Base-by-base conservation (phyloP, 208 protist genomes). In the Leishmania tropica region DNA sequence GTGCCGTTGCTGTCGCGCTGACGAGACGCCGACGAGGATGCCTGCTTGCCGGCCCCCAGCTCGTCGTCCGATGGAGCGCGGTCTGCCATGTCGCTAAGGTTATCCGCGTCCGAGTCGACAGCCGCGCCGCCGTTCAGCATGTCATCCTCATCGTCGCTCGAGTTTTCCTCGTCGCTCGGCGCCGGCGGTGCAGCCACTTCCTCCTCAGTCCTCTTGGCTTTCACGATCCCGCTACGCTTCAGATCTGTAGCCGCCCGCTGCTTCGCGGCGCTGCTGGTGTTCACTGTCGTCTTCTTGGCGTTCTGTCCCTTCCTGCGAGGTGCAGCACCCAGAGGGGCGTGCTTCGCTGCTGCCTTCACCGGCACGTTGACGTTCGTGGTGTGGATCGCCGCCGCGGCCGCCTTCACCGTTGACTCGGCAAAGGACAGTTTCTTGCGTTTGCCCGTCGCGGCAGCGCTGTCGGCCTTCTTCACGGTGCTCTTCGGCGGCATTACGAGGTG, bases 161-260 rank as follows among this genome's bases (percentile, higher is more conserved):
- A 72, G 67, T 76, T 47, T 17, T 88, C 83, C n/a, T 80, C 83
- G 19, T 78, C 54, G 70, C 70, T 74, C 45, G 70, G 45, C 45
- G 13, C 37, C 17, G 40, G 70, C 2, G 11, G 45, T 31, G 21
- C 81, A 54, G 68, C 65, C 24, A 67, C 70, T 3, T 77, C 70
- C 28, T 78, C 81, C 54, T 58, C 60, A 28, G 53, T 37, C 74
- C 84, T 80, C 70, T 79, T 84, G 62, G 89, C 83, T 58, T 85
- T 85, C 56, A 92, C 88, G 31, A 93, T 89, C 47, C 89, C 90
- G 48, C 90, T 87, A 21, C 79, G 79, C 15, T 84, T 85, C 72
- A 68, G 80, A 37, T 73, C 83, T n/a, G 78, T 65, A 45, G 79
- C 78, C 2, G 71, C 48, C 4, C 40, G 51, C n/a, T 76, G 64